Evolutionary conservation across 345 rosid genomes (phyloP), one percentile per base, ranked within the genome.

Genomic region (Theobroma cacao): DNA sequence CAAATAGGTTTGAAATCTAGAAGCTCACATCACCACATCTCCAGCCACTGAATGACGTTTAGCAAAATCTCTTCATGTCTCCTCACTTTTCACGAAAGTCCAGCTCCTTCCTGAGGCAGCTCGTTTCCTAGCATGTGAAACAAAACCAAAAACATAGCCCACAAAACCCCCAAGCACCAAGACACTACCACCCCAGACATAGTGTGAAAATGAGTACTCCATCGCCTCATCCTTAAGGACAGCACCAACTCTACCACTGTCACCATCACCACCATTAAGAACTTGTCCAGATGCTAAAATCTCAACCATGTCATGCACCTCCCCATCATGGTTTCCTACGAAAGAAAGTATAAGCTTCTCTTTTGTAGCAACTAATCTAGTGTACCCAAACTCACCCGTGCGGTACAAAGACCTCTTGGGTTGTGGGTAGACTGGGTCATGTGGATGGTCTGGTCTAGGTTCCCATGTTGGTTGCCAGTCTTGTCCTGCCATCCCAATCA

Each of bases 401-500:
- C 98, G 91, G 83, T 90, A 95, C 92, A 93, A 74, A 22, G 99
- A 95, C 26, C 84, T 72, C 22, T 78, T 75, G 13, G 99, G 98
- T 62, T 91, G 99, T 9, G 98, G 98, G 80, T 81, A 95, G 69
- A 95, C 64, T 1, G 96, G 99, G 48, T 81, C 85, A 3, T 84
- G 69, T 28, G 84, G 93, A 62, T 93, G 98, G 67, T 88, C 80
- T 14, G 86, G 81, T 80, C 97, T 86, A 58, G 99, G 98, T 83
- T 91, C 88, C 99, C 98, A 93, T 15, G 70, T 87, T 26, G 97
- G 86, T 79, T 95, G 99, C 81, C 96, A 89, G 63, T 95, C 99
- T 81, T 93, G 93, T 69, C 99, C 99, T 18, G 87, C 98, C 99
- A 95, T 93, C 73, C 99, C 98, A 62, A 95, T 95, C 82, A 95